Conservation (phyloP, 441 rosid species). For the Iberis amara region DNA sequence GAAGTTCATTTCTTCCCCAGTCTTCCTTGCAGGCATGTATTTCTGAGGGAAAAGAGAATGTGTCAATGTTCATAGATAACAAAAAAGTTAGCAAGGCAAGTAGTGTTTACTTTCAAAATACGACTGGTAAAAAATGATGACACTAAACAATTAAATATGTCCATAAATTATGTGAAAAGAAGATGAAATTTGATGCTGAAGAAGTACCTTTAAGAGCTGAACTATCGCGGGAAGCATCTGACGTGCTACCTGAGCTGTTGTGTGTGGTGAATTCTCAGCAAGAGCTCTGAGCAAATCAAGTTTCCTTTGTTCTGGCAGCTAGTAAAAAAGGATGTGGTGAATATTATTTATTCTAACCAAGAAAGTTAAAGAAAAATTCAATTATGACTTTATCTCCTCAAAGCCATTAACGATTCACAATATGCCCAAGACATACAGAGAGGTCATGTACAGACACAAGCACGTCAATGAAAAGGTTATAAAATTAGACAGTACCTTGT, state of each 20-base stretch:
- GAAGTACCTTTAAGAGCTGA: slow-evolving; percentile 69
- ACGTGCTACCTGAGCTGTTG: slow-evolving; percentile 83
- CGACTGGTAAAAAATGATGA: not conserved
- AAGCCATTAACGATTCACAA: too few relatives aligned
- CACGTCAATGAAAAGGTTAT: too few relatives aligned
- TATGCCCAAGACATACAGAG: too few relatives aligned
- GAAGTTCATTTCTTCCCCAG: slow-evolving; percentile 90
- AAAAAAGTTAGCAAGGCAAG: not conserved
- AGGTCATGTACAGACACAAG: not conserved
- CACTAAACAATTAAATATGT: too few relatives aligned
- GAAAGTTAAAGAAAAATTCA: not conserved
- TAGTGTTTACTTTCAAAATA: slow-evolving; percentile 2
- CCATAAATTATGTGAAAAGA: not conserved
- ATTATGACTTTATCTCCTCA: too few relatives aligned
- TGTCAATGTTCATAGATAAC: slow-evolving; percentile 4
- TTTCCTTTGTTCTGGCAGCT: slow-evolving; percentile 96
- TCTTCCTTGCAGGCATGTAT: slow-evolving; percentile 86
- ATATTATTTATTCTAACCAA: slow-evolving; percentile 5
- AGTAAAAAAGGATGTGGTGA: slow-evolving; percentile 17
- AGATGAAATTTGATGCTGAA: not conserved
- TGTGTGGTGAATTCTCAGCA: slow-evolving; percentile 84
- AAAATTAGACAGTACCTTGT: slow-evolving; percentile 45
- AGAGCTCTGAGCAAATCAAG: slow-evolving; percentile 92
- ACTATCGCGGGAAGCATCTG: slow-evolving; percentile 88
- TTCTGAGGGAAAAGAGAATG: slow-evolving; percentile 39